phyloP scores from a whole-genome alignment of 331 rosid genomes.

The Phaseolus coccineus region DNA sequence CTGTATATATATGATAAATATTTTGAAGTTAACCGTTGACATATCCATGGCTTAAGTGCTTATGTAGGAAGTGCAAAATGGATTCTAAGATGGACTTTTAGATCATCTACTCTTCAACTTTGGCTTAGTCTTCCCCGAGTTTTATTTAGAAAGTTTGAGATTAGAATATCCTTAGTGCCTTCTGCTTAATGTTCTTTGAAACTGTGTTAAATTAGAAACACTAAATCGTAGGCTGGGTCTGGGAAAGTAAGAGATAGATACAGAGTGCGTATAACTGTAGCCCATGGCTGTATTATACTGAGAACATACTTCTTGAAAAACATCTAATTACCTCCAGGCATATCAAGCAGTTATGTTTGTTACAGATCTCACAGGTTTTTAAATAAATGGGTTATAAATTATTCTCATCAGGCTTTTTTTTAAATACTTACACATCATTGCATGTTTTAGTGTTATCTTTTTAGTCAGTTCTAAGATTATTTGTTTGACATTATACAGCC shows the following conservation, averaged over 20 bases:
- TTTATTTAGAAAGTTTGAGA: slow-evolving; percentile 8
- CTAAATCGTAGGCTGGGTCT: not conserved
- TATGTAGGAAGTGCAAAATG: not conserved
- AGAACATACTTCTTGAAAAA: not conserved
- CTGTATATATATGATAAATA: not conserved
- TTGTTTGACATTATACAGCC: slow-evolving; percentile 55
- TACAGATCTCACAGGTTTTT: not conserved
- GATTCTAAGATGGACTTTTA: not conserved
- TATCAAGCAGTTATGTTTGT: not conserved
- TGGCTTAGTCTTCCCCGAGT: not conserved
- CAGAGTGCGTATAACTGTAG: not conserved
- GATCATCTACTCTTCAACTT: not conserved
- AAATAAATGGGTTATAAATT: not conserved
- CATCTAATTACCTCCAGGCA: not conserved
- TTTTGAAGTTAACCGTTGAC: slow-evolving; percentile 8
- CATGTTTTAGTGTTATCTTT: slow-evolving; percentile 11
- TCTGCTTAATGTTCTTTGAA: slow-evolving; percentile 18
- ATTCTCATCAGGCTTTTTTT: no score
- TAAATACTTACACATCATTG: not conserved
- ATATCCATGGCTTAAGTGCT: slow-evolving; percentile 3
- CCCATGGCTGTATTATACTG: not conserved
- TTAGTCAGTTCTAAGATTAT: slow-evolving; percentile 39
- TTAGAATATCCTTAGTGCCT: not conserved
- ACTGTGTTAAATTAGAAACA: not conserved
- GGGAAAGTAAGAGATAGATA: not conserved